Conservation (phyloP, 495 filamentous ascomycete species). For the Xylaria flabelliformis region DNA sequence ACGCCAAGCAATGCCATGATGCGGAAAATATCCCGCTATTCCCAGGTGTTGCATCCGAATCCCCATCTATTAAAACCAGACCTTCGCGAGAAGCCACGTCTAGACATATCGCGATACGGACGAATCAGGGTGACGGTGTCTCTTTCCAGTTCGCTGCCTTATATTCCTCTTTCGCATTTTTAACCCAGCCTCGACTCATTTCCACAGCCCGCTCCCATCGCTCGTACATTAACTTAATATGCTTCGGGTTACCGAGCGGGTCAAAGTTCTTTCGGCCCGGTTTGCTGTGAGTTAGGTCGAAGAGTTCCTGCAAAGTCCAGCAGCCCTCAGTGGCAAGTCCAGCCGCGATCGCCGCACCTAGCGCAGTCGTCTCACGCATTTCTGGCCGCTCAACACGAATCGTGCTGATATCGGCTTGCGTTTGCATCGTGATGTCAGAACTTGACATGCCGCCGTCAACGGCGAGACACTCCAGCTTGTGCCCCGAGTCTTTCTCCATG, state of each 20-base stretch:
- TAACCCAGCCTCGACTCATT: conserved; percentile 86
- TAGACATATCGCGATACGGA: background rate
- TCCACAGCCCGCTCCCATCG: conserved; percentile 88
- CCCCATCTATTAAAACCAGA: background rate
- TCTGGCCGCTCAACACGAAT: conserved; percentile 87
- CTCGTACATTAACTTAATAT: conserved; percentile 72
- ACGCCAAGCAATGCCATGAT: conserved; percentile 24
- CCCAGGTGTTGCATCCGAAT: background rate
- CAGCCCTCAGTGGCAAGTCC: conserved; percentile 79
- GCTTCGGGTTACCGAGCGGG: conserved; percentile 65
- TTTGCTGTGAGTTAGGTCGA: conserved; percentile 68
- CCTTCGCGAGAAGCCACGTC: conserved; percentile 17
- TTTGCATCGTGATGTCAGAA: conserved; percentile 95
- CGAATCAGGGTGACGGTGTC: background rate
- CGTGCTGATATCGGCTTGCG: conserved; percentile 87
- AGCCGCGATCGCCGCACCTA: conserved; percentile 93
- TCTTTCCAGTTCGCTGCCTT: background rate
- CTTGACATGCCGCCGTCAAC: conserved; percentile 97
- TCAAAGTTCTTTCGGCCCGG: conserved; percentile 76
- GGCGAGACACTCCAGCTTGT: conserved; percentile 75
- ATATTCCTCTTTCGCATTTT: conserved; percentile 36
- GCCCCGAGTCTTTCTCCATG: conserved; percentile 89
- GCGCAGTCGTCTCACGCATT: conserved; percentile 93
- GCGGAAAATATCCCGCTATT: background rate
- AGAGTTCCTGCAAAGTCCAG: conserved; percentile 84